Evolutionary conservation across 768 basidiomycete species (phyloP).

Genomic region (Xerocomellus amylosporus): DNA sequence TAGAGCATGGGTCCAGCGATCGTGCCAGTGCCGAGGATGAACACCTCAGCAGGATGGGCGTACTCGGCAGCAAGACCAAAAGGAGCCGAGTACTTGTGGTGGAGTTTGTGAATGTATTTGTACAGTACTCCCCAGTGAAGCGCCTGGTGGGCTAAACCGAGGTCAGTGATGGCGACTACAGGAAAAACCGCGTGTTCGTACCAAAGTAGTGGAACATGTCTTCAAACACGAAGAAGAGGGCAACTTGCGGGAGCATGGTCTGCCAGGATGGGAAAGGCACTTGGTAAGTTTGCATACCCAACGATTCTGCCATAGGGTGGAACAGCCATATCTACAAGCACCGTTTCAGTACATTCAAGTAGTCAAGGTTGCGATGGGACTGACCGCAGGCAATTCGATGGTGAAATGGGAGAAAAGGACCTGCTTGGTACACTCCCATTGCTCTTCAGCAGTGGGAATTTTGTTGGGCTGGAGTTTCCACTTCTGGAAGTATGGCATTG

Average conservation of each 20-base stretch:
- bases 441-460: constrained; percentile 73
- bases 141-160: constrained; percentile 71
- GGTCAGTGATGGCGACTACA: not conserved
- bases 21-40: constrained; percentile 92
- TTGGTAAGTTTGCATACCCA: constrained; percentile 91
- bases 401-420: constrained; percentile 96
- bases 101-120: constrained; percentile 94
- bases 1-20: constrained; percentile 86
- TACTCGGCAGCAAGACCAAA: constrained; percentile 98
- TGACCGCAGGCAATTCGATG: constrained; percentile 83
- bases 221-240: constrained; percentile 92
- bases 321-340: constrained; percentile 75
- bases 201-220: constrained; percentile 93
- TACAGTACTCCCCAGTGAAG: constrained; percentile 84
- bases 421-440: constrained; percentile 94
- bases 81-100: constrained; percentile 96
- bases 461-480: constrained; percentile 95
- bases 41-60: constrained; percentile 94
- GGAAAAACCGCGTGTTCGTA: constrained; percentile 28
- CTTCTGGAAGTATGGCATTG: constrained; percentile 86
- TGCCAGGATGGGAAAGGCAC: constrained; percentile 82
- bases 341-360: not conserved
- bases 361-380: constrained; percentile 23
- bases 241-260: constrained; percentile 72
- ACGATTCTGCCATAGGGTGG: constrained; percentile 82